These are phyloP conservation scores for Acmispon strigosus DNA, from an alignment of 306 rosid species.

Conservation along the genomic window DNA sequence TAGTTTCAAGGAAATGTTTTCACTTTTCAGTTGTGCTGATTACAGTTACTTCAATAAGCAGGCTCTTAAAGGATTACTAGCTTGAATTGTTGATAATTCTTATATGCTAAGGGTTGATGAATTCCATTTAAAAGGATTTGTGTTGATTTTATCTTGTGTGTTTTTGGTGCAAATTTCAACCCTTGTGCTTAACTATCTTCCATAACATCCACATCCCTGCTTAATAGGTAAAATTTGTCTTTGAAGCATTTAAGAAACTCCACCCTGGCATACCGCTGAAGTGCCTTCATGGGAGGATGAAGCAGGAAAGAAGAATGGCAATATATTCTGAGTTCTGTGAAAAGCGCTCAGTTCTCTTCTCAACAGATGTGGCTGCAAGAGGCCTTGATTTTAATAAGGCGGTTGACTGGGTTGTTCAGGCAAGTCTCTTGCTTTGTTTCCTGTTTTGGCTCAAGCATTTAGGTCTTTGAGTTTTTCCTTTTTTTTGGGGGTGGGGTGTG, in stretches of 20 bases:
- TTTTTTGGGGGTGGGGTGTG: neutral
- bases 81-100: neutral
- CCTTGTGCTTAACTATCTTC: neutral
- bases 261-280: conserved; percentile 85
- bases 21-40: neutral
- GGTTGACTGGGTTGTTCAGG: conserved; percentile 99
- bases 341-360: conserved; percentile 69
- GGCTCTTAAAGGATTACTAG: neutral
- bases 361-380: conserved; percentile 88
- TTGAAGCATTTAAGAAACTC: conserved; percentile 85
- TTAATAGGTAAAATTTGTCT: conserved; percentile 68
- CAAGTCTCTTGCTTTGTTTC: conserved; percentile 24
- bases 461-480: no score
- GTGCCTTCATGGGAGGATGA: conserved; percentile 92
- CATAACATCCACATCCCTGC: neutral
- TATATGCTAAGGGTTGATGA: neutral
- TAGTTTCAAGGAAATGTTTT: no score
- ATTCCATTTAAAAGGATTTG: neutral
- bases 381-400: conserved; percentile 96
- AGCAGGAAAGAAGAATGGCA: conserved; percentile 74
- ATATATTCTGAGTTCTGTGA: conserved; percentile 72
- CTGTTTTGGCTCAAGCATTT: neutral
- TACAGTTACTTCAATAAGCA: neutral
- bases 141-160: neutral
- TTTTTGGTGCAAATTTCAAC: neutral